Percentiles rank a stretch among this genome's conserved stretches.
These are phyloP conservation scores for Cryphonectria nitschkei DNA, from an alignment of 2,329 filamentous ascomycete species.

Conservation along the genomic window DNA sequence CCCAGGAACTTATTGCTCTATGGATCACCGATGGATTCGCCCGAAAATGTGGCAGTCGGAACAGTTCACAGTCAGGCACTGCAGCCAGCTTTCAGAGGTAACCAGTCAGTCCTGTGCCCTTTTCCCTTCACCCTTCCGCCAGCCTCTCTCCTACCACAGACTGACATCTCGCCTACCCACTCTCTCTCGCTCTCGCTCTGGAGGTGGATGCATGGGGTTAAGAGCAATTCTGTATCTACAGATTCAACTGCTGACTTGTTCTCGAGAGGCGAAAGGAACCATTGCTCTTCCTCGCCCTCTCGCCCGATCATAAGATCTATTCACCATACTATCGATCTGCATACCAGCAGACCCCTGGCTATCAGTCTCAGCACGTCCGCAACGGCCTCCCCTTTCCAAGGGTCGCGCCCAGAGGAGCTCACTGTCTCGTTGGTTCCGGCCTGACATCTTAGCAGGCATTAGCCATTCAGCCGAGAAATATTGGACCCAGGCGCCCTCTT, in stretches of 20 bases:
- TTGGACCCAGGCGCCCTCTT: conserved; percentile 43
- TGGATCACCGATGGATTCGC: conserved; percentile 47
- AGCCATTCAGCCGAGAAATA: conserved; percentile 54
- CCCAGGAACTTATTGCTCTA: conserved; percentile 46
- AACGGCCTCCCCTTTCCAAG: background rate
- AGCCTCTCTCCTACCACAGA: conserved; percentile 9
- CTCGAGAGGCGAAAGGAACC: background rate
- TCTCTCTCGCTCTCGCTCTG: background rate
- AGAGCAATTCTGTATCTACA: conserved; percentile 2
- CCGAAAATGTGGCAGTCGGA: conserved; percentile 46
- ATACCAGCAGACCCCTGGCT: background rate
- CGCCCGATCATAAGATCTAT: background rate
- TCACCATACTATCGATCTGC: background rate
- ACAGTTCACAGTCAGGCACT: conserved; percentile 39
- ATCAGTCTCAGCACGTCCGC: background rate
- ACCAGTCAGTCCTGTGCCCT: conserved; percentile 1
- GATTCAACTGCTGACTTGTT: conserved; percentile 17
- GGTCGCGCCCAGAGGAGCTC: conserved; percentile 21
- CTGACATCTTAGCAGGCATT: conserved; percentile 48
- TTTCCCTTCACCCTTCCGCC: conserved; percentile 28
- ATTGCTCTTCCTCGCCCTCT: background rate
- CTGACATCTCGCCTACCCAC: background rate
- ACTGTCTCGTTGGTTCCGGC: conserved; percentile 42
- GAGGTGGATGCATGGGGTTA: conserved; percentile 16
- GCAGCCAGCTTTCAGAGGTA: conserved; percentile 22